These are phyloP conservation scores for Pseudonectria buxi DNA, from an alignment of 2,329 filamentous ascomycete species.

Conservation along the genomic window DNA sequence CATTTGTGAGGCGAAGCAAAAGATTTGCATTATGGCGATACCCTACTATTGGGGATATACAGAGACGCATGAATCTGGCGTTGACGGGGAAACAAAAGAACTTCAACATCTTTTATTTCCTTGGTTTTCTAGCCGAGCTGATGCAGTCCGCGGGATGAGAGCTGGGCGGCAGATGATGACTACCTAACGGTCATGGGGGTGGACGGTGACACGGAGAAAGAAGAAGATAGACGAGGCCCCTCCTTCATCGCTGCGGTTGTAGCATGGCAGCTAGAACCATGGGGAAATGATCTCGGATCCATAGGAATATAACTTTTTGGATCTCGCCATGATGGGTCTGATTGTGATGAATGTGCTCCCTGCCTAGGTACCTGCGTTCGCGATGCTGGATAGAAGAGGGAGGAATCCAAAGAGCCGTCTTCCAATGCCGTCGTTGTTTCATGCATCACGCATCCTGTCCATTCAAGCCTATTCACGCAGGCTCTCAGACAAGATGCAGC, in stretches of 20 bases:
- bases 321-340: not conserved
- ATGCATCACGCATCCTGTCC: no score
- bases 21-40: slow-evolving; percentile 37
- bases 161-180: slow-evolving; percentile 9
- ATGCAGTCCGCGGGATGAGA: slow-evolving; percentile 27
- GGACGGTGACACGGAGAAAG: not conserved
- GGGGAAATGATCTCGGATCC: slow-evolving; percentile 1
- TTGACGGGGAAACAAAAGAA: slow-evolving; percentile 40
- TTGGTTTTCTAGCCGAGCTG: slow-evolving; percentile 36
- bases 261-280: slow-evolving; percentile 21
- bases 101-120: slow-evolving; percentile 43
- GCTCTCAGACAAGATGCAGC: no score
- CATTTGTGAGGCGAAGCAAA: slow-evolving; percentile 32
- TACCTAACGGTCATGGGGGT: not conserved
- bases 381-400: no score
- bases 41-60: slow-evolving; percentile 28
- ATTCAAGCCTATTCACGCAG: no score
- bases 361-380: no score
- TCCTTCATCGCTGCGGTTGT: slow-evolving; percentile 12
- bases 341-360: no score
- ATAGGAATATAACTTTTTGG: slow-evolving; percentile 9
- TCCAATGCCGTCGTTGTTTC: no score
- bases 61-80: slow-evolving; percentile 29
- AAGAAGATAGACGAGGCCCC: slow-evolving; percentile 10
- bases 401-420: no score